These are phyloP conservation scores for Oenanthe sinensis DNA, from an alignment of 129 eudicot species.

Conservation along the genomic window DNA sequence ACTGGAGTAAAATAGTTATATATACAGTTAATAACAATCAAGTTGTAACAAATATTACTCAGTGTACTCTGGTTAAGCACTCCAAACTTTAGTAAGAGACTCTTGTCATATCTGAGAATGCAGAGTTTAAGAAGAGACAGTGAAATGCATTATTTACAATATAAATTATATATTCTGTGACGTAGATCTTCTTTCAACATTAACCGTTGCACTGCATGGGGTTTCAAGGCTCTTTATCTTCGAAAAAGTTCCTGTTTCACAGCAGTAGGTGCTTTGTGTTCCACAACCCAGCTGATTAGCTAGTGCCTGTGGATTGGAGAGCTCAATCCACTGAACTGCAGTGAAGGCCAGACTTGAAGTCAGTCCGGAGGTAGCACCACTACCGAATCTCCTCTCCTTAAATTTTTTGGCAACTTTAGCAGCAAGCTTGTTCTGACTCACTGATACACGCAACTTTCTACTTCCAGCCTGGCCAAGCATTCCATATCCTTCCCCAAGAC, in stretches of 20 bases:
- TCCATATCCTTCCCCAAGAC: constrained; percentile 85
- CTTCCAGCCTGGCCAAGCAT: constrained; percentile 91
- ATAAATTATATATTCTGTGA: no score
- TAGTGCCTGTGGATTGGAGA: constrained; percentile 75
- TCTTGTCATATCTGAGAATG: no score
- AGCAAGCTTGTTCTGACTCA: constrained; percentile 68
- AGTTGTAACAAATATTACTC: no score
- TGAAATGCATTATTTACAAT: no score
- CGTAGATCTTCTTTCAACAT: no score
- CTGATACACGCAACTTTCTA: constrained; percentile 71
- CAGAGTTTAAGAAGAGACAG: no score
- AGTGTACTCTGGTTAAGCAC: no score
- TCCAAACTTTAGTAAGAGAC: no score
- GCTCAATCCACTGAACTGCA: constrained; percentile 84
- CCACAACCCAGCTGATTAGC: constrained; percentile 82
- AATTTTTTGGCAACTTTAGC: constrained; percentile 74
- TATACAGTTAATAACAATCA: no score
- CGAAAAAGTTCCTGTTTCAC: constrained; percentile 89
- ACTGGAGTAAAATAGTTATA: no score
- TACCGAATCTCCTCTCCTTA: constrained; percentile 30
- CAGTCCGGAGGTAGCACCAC: constrained; percentile 79
- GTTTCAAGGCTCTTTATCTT: constrained; percentile 40
- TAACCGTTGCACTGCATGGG: no score
- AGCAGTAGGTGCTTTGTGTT: constrained; percentile 80
- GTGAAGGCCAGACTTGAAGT: constrained; percentile 87